Conservation (phyloP, 2,329 filamentous ascomycete genomes). For the Dactylella cylindrospora region DNA sequence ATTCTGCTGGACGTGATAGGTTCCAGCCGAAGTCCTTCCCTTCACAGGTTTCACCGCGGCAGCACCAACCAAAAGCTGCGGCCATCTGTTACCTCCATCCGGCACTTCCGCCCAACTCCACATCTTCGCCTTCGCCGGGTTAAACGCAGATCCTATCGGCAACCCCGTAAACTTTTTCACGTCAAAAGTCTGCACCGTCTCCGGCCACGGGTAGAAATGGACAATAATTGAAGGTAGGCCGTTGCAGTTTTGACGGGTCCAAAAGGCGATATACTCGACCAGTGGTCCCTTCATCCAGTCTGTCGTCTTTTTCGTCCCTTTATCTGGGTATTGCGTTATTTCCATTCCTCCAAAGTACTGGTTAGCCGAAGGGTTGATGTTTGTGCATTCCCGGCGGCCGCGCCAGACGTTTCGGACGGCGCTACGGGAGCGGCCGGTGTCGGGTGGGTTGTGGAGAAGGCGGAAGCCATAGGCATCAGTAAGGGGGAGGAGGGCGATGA, state of each 20-base stretch:
- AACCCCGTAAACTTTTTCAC: background rate
- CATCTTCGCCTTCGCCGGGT: no score
- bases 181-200: background rate
- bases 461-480: constrained; percentile 3
- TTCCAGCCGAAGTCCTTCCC: no score
- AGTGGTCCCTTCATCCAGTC: background rate
- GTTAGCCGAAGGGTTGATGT: background rate
- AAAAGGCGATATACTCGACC: constrained; percentile 22
- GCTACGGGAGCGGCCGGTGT: background rate
- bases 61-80: background rate
- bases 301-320: background rate
- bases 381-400: background rate
- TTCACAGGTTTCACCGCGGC: background rate
- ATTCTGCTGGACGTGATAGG: constrained; percentile 13
- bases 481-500: background rate
- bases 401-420: background rate
- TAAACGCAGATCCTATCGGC: no score
- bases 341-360: background rate
- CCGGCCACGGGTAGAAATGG: constrained; percentile 5
- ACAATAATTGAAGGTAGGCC: constrained; percentile 10
- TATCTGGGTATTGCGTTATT: constrained; percentile 5
- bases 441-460: background rate
- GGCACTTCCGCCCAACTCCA: constrained; percentile 27
- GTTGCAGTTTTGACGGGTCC: constrained; percentile 3
- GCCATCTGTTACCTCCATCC: constrained; percentile 1